Evolutionary conservation across 768 basidiomycete species (phyloP).

Genomic region (Russula dissimulans): DNA sequence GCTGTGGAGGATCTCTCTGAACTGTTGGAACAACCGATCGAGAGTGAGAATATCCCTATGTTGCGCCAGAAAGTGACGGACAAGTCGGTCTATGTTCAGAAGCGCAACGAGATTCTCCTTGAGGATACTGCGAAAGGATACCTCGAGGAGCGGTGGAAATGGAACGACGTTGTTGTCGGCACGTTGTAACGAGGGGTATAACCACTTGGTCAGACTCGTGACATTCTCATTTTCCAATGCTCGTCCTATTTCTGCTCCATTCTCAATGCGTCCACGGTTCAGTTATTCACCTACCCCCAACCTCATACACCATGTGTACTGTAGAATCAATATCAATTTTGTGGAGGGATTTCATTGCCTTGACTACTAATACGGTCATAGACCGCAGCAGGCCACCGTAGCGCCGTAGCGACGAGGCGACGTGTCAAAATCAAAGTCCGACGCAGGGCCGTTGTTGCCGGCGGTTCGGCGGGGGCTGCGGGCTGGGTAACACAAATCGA

Average conservation of each 20-base stretch:
- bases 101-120: slow-evolving; percentile 88
- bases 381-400: no score
- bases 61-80: slow-evolving; percentile 91
- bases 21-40: slow-evolving; percentile 84
- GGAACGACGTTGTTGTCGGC: slow-evolving; percentile 65
- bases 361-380: no score
- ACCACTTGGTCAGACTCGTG: neutral
- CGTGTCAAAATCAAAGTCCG: no score
- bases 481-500: no score
- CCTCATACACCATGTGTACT: slow-evolving; percentile 9
- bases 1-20: slow-evolving; percentile 95
- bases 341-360: neutral
- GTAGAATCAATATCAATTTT: slow-evolving; percentile 12
- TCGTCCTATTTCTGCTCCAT: neutral
- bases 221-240: slow-evolving; percentile 3
- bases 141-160: slow-evolving; percentile 75
- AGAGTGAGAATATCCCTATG: slow-evolving; percentile 69
- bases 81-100: slow-evolving; percentile 96
- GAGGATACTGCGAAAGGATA: slow-evolving; percentile 92
- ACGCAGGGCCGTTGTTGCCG: no score
- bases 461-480: no score
- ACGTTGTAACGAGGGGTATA: slow-evolving; percentile 37
- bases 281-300: neutral
- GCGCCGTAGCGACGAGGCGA: no score
- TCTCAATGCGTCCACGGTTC: neutral